Base-by-base conservation (phyloP, 1,139 yeast genomes). In the Pneumocystis carinii region DNA sequence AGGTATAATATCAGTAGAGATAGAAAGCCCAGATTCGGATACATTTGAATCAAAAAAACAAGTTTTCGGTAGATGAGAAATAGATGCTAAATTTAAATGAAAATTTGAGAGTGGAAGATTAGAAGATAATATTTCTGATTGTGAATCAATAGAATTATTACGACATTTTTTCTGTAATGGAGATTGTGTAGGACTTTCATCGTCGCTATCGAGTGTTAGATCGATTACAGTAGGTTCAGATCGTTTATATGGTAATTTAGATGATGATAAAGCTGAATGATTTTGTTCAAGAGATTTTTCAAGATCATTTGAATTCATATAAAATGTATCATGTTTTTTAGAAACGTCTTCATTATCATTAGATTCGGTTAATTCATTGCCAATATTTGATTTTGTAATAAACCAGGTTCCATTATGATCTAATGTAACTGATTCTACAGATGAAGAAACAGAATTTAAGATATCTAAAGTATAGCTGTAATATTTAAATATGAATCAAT, bases 321-420 rank as follows among this genome's bases (percentile, higher is more conserved):
- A 32, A 17, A 24, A 17, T 19, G 35, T 37, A 15, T 59, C 7
- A 36, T 55, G n/a, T 15, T 24, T 58, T 19, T 27, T 32, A 3
- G 38, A 35, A 12, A 24, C 61, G 2, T 38, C 35, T 17, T 17
- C 35, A 17, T 63, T 27, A 3, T 27, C 19, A 48, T 66, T 67
- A 7, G 66, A 62, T n/a, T 60, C 67, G n/a, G 67, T 64, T n/a
- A 48, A 57, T 29, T 67, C 71, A 8, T 62, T 65, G 19, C 63
- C 67, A 36, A 63, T 67, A 19, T 63, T 65, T 55, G 63, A 60
- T 17, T 65, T 19, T 8, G 63, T 59, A 14, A 55, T 59, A 53
- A 66, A 63, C 79, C 80, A 77, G 1, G 69, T 58, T 12, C 79
- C 80, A 59, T 75, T 73, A 0, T 77, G 72, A 35, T 69, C 67